Evolutionary conservation across 1,139 yeast genomes (phyloP).

Genomic region (Kurtzmaniella quercitrusa): DNA sequence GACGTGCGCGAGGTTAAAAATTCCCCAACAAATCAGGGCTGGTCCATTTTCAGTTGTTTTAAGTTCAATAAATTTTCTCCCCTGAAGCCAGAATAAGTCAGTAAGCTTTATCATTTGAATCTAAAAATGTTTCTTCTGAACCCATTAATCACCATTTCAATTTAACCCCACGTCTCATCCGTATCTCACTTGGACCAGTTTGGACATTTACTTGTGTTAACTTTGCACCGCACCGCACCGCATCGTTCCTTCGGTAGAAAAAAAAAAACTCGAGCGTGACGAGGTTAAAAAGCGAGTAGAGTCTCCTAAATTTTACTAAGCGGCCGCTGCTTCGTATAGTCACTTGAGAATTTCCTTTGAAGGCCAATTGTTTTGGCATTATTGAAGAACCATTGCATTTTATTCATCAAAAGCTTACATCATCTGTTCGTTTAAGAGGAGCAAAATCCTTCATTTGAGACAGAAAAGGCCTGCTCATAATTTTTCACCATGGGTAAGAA

Average conservation of each 20-base stretch:
- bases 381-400: no score
- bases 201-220: no score
- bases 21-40: background rate
- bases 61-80: background rate
- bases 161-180: no score
- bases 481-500: constrained; percentile 7
- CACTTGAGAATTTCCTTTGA: background rate
- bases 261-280: constrained; percentile 2
- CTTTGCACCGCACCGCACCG: no score
- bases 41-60: background rate
- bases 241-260: background rate
- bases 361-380: no score
- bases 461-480: background rate
- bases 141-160: no score
- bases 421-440: no score
- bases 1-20: constrained; percentile 1
- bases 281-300: background rate
- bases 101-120: no score
- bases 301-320: background rate
- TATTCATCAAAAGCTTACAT: no score
- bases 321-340: background rate
- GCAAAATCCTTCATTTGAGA: no score
- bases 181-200: no score
- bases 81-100: background rate
- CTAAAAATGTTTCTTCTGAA: no score